These are phyloP conservation scores for Kazachstania africana DNA, from an alignment of 805 yeast species.

Conservation along the genomic window DNA sequence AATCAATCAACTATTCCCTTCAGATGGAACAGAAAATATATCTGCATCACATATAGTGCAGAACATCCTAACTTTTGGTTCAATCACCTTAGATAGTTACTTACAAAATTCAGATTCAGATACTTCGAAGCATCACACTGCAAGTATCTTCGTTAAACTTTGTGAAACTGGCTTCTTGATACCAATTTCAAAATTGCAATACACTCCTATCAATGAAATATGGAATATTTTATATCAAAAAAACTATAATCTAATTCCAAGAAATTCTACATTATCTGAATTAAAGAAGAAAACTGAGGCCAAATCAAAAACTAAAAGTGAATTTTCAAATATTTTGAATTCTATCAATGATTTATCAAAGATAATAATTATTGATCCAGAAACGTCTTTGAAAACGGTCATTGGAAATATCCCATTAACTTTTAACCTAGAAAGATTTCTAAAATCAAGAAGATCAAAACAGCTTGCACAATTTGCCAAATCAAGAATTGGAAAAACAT, in stretches of 20 bases:
- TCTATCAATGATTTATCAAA: slow-evolving; percentile 19
- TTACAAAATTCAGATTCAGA: slow-evolving; percentile 21
- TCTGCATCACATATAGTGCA: slow-evolving; percentile 41
- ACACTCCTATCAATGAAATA: slow-evolving; percentile 28
- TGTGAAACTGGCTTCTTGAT: slow-evolving; percentile 39
- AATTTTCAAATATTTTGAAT: slow-evolving; percentile 28
- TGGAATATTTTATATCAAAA: slow-evolving; percentile 32
- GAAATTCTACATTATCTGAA: slow-evolving; percentile 36
- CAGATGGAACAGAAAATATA: slow-evolving; percentile 4
- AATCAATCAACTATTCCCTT: slow-evolving; percentile 31
- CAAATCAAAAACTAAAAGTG: slow-evolving; percentile 34
- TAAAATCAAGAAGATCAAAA: slow-evolving; percentile 51
- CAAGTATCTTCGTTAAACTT: slow-evolving; percentile 32
- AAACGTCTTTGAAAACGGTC: slow-evolving; percentile 32
- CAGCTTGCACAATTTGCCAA: slow-evolving; percentile 53
- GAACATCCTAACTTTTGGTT: slow-evolving; percentile 60
- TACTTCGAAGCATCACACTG: slow-evolving; percentile 14
- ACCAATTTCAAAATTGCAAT: slow-evolving; percentile 32
- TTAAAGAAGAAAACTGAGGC: slow-evolving; percentile 49
- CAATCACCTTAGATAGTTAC: slow-evolving; percentile 46
- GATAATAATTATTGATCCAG: slow-evolving; percentile 21
- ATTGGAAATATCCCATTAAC: slow-evolving; percentile 41
- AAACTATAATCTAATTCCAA: slow-evolving; percentile 30
- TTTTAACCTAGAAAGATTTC: slow-evolving; percentile 53
- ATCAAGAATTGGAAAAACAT: slow-evolving; percentile 56